Percentiles rank a stretch among this genome's conserved stretches.
These are phyloP conservation scores for Chaetomiaceae sp. DNA, from an alignment of 2,329 filamentous ascomycete genomes.

Conservation along the genomic window DNA sequence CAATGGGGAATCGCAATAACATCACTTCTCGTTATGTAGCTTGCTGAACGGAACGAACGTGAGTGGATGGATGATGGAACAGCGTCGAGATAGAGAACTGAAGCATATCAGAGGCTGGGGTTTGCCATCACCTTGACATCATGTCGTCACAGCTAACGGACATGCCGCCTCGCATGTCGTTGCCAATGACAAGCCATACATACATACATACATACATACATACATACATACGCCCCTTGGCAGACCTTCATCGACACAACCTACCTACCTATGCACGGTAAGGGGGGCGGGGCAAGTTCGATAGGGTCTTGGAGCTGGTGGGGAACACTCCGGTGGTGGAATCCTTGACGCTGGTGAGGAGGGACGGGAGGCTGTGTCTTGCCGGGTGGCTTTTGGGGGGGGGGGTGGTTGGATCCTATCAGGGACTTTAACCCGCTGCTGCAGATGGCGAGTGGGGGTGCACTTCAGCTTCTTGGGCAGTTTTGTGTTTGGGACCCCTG, in stretches of 20 bases:
- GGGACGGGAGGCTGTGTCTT: slow-evolving; percentile 36
- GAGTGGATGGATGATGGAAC: no score
- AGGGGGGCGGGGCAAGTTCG: slow-evolving; percentile 28
- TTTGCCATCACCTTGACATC: slow-evolving; percentile 3
- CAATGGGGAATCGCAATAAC: not conserved
- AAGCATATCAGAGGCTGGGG: not conserved
- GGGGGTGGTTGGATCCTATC: slow-evolving; percentile 39
- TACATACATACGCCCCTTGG: not conserved
- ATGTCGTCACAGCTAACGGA: not conserved
- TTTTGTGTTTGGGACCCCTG: slow-evolving; percentile 34
- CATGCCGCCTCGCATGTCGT: no score
- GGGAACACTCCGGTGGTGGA: slow-evolving; percentile 38
- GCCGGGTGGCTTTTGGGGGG: slow-evolving; percentile 39
- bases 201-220: no score
- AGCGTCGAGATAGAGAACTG: no score
- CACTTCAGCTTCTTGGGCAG: slow-evolving; percentile 44
- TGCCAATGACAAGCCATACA: no score
- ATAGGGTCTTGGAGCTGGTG: slow-evolving; percentile 37
- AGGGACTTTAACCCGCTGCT: slow-evolving; percentile 40
- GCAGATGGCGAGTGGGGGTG: slow-evolving; percentile 42
- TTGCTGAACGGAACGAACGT: no score
- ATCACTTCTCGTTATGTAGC: not conserved
- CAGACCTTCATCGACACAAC: not conserved
- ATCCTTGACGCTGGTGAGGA: slow-evolving; percentile 33
- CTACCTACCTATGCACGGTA: no score